Conservation (phyloP, 495 filamentous ascomycete species). For the Hypomontagnella submonticulosa region DNA sequence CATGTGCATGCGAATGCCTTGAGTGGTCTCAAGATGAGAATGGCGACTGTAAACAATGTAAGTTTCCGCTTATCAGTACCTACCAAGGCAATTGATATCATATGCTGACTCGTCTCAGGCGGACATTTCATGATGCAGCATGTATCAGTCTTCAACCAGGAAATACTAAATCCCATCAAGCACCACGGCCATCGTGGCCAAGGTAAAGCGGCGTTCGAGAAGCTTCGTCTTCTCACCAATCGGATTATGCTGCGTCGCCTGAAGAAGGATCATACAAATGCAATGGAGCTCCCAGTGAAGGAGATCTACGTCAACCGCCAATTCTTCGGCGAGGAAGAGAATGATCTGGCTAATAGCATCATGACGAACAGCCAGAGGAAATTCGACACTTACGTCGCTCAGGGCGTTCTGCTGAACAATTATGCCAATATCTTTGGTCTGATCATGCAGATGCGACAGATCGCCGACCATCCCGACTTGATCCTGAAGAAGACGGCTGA, state of each 20-base stretch:
- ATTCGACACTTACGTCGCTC: constrained; percentile 94
- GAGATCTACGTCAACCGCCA: constrained; percentile 91
- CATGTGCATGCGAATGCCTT: constrained; percentile 79
- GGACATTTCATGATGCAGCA: constrained; percentile 78
- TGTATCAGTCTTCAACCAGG: constrained; percentile 95
- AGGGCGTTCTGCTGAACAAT: constrained; percentile 95
- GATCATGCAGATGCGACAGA: constrained; percentile 98
- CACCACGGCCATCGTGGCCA: constrained; percentile 60
- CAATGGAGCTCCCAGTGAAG: constrained; percentile 96
- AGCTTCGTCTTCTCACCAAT: constrained; percentile 85
- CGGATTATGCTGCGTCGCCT: constrained; percentile 93
- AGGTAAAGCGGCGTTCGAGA: constrained; percentile 75
- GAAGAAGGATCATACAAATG: constrained; percentile 89
- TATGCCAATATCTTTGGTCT: constrained; percentile 90
- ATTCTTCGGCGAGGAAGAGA: constrained; percentile 94
- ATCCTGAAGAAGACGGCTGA: constrained; percentile 87
- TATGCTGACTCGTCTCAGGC: constrained; percentile 39
- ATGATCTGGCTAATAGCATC: constrained; percentile 93
- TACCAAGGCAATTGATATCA: constrained; percentile 11
- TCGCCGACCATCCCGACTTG: constrained; percentile 93
- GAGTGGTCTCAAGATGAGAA: constrained; percentile 83
- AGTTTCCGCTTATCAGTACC: constrained; percentile 29
- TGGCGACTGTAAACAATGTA: constrained; percentile 74
- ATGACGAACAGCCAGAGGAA: constrained; percentile 87
- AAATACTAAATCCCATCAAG: constrained; percentile 85